Evolutionary conservation across 306 rosid species (phyloP), one percentile per base, ranked within the genome.

Genomic region (Fragaria nilgerrensis): DNA sequence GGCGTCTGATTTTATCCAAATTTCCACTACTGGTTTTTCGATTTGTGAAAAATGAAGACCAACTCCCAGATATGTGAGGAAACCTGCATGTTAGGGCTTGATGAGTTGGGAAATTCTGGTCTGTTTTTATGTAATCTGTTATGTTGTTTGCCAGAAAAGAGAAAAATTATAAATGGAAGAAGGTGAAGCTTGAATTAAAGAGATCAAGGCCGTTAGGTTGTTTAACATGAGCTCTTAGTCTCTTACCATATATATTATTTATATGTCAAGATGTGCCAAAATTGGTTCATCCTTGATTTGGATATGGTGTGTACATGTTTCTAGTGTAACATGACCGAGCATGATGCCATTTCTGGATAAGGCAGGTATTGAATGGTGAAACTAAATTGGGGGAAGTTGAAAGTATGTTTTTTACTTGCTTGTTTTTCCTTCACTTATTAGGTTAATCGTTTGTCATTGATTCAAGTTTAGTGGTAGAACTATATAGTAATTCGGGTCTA

Each of bases 1-100:
- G 77, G 68, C 9, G n/a, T 82, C 56, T 44, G 63, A 55, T 48
- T 68, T 78, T 12, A 61, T 59, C 66, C 37, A 61, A 12, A 13
- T 67, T 77, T 52, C 19, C 44, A 14, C 45, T 43, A 39, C 74
- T 66, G 16, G 66, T 13, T 39, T 78, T 81, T 44, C 64, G 52
- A 19, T 14, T 16, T 14, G 43, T 27, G 68, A 15, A 15, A 62
- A 62, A 43, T 7, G 68, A 62, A 29, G 32, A 62, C 43, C 7
- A 62, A 62, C 41, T 29, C 15, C 67, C 67, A 29, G n/a, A 62
- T 5, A 14, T 62, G 8, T 12, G 20, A 62, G 20, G 22, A 62
- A 29, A 62, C 41, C n/a, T 29, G 41, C 41, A 6, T 0, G 68
- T 62, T 62, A 29, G 68, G 68, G 43, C 29, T 62, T 62, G 66